These are phyloP conservation scores for Candida manassasensis DNA, from an alignment of 805 yeast species.

Conservation along the genomic window DNA sequence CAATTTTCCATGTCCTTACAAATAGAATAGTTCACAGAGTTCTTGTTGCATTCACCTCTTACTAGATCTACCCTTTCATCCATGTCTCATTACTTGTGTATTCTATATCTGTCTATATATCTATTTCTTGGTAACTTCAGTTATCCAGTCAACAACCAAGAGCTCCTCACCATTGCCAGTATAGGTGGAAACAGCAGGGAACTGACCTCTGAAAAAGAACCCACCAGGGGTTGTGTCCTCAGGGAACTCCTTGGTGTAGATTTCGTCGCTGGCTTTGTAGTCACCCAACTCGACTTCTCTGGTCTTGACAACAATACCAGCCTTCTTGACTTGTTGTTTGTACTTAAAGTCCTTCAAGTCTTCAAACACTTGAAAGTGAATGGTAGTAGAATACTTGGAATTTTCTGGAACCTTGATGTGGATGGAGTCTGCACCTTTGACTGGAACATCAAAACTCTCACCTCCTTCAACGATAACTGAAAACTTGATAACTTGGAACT, in stretches of 20 bases:
- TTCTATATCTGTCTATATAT: too few species aligned
- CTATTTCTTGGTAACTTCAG: constrained; percentile 28
- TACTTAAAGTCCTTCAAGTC: constrained; percentile 27
- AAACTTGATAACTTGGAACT: constrained; percentile 29
- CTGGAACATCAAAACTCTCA: constrained; percentile 20
- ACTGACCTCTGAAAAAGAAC: constrained; percentile 32
- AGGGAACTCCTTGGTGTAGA: constrained; percentile 25
- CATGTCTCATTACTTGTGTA: too few species aligned
- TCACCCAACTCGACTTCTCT: constrained; percentile 29
- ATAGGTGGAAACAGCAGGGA: constrained; percentile 29
- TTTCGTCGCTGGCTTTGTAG: constrained; percentile 31
- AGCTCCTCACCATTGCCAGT: constrained; percentile 27
- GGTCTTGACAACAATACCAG: constrained; percentile 28
- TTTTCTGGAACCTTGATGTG: constrained; percentile 33
- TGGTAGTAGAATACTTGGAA: constrained; percentile 27
- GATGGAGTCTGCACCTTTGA: constrained; percentile 24
- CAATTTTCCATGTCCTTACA: too few species aligned
- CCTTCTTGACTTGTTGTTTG: constrained; percentile 33
- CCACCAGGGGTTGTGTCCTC: constrained; percentile 38
- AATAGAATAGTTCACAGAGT: too few species aligned
- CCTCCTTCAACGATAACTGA: constrained; percentile 28
- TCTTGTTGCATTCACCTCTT: too few species aligned
- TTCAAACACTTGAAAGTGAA: constrained; percentile 29
- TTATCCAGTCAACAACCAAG: constrained; percentile 27
- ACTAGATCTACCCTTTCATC: too few species aligned